Evolutionary conservation across 345 rosid genomes (phyloP), one percentile per base, ranked within the genome.

Genomic region (Zanthoxylum bungeanum): DNA sequence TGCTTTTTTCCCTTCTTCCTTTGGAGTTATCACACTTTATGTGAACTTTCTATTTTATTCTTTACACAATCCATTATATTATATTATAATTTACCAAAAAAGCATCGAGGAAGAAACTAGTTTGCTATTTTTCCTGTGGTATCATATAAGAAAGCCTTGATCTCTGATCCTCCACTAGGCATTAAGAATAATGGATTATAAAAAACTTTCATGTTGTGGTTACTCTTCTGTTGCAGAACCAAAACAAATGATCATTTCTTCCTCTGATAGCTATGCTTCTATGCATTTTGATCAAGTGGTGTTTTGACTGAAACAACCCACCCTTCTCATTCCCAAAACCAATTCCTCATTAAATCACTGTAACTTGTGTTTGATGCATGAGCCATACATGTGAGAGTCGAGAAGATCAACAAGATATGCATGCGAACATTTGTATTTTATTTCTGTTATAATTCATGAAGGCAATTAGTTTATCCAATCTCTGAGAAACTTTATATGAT

Each of bases 401-500:
- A 55, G 19, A 55, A 55, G 28, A 11, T 55, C 7, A 1, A 11
- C 17, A 55, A 25, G 5, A 55, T 56, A 27, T 56, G 36, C 16
- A 8, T 33, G n/a, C 11, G 4, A 9, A 9, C 11, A 9, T 60
- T 17, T 22, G 17, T 3, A 21, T 34, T 14, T 21, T 60, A 19
- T 11, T 31, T 3, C 58, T 49, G 58, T 36, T 52, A 67, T 33
- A 3, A 33, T 36, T 7, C 4, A 36, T 34, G 4, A 24, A 22
- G 27, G 22, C 24, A 60, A 25, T 40, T 57, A 33, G 31, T 16
- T 31, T 39, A 24, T n/a, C 22, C 19, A 24, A 12, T 39, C 30
- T 58, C 47, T 56, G 53, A 28, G 60, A 59, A 64, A 53, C 34
- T 37, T 63, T 66, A 69, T 59, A 33, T 51, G 51, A 63, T 39